These are phyloP conservation scores for Capsella rubella DNA, from an alignment of 441 rosid species.

Conservation along the genomic window DNA sequence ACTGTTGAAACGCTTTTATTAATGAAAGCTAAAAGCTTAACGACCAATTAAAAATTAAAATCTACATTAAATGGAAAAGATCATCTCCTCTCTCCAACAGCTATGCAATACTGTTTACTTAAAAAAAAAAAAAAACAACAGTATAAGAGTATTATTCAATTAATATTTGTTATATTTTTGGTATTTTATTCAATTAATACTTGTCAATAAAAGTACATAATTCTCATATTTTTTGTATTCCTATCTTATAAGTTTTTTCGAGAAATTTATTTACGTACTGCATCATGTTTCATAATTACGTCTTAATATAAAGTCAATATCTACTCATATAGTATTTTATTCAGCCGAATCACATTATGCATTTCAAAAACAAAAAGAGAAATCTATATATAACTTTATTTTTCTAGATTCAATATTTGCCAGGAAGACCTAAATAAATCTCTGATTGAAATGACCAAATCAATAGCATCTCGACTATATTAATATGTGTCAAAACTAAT, in stretches of 20 bases:
- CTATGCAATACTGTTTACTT: background rate
- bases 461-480: background rate
- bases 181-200: background rate
- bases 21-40: conserved; percentile 24
- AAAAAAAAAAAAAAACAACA: no score
- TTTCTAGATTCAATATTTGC: background rate
- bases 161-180: no score
- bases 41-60: background rate
- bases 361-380: background rate
- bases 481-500: background rate
- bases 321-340: background rate
- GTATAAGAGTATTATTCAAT: background rate
- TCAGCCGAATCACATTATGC: background rate
- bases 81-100: conserved; percentile 6
- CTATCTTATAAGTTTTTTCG: no score
- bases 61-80: background rate
- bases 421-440: background rate
- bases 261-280: no score
- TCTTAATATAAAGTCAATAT: background rate
- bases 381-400: background rate
- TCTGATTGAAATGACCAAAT: background rate
- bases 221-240: no score
- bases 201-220: background rate
- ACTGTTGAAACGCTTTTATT: conserved; percentile 4
- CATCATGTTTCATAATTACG: background rate